Conservation (phyloP, 441 rosid species). For the Gossypium aridum region DNA sequence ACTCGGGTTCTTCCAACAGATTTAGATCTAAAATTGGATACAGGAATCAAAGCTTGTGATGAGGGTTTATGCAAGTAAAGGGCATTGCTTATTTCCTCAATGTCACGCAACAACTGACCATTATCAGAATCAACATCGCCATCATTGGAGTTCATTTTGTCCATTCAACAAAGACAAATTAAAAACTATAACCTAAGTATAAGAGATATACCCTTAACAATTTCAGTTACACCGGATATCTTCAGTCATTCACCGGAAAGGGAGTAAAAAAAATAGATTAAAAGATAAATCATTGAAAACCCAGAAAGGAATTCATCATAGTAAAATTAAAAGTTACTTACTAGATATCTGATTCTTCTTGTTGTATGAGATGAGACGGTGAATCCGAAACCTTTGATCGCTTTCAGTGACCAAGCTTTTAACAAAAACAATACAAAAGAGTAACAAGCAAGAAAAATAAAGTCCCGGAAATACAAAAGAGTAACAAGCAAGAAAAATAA, state of each 20-base stretch:
- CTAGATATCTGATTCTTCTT: conserved; percentile 3
- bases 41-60: conserved; percentile 33
- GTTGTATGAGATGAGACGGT: not conserved
- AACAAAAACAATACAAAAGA: not conserved
- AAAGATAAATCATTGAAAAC: conserved; percentile 1
- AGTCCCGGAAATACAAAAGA: not conserved
- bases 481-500: not conserved
- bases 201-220: conserved; percentile 6
- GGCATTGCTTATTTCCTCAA: conserved; percentile 73
- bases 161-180: conserved; percentile 10
- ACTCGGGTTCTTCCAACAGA: conserved; percentile 34
- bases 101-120: conserved; percentile 60
- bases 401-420: not conserved
- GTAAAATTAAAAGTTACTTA: not conserved
- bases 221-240: not conserved
- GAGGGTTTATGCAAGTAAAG: conserved; percentile 44
- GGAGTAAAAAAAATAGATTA: not conserved
- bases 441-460: not conserved
- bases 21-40: conserved; percentile 34
- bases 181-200: conserved; percentile 9
- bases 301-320: not conserved
- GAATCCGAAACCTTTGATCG: not conserved
- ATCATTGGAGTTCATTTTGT: conserved; percentile 29
- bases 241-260: not conserved
- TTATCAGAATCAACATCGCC: conserved; percentile 29